These are phyloP conservation scores for Capsella rubella DNA, from an alignment of 441 rosid genomes.

Conservation along the genomic window DNA sequence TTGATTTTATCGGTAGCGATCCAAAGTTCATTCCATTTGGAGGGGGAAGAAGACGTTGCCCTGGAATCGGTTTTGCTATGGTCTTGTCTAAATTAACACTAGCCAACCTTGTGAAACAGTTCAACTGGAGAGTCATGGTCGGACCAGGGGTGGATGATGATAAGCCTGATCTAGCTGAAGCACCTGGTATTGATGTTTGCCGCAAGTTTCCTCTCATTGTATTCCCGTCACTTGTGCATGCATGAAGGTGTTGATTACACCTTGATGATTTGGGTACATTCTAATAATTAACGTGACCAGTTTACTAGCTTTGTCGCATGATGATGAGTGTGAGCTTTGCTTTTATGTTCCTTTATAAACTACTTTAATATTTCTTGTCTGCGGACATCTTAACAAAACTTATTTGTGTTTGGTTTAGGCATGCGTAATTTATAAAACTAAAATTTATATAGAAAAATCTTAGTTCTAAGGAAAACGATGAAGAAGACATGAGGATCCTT, in stretches of 20 bases:
- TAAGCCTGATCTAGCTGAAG: conserved; percentile 5
- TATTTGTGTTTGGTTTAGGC: no score
- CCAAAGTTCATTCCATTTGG: conserved; percentile 24
- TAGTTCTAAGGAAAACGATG: no score
- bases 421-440: no score
- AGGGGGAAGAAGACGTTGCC: conserved; percentile 23
- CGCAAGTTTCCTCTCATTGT: conserved; percentile 32
- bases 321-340: neutral
- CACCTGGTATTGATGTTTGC: conserved; percentile 15
- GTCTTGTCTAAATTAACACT: neutral
- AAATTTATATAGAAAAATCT: no score
- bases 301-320: neutral
- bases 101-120: conserved; percentile 27
- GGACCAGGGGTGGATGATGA: neutral
- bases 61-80: conserved; percentile 3
- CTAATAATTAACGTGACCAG: no score
- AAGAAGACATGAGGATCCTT: no score
- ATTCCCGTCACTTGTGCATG: neutral
- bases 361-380: no score
- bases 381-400: no score
- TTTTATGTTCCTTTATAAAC: neutral
- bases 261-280: neutral
- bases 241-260: neutral
- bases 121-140: neutral
- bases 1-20: conserved; percentile 13